A percentile compares a stretch with the other conserved stretches of the same genome.
Conservation (phyloP, 1,284 basidiomycete species). For the Trametes hirsuta region DNA sequence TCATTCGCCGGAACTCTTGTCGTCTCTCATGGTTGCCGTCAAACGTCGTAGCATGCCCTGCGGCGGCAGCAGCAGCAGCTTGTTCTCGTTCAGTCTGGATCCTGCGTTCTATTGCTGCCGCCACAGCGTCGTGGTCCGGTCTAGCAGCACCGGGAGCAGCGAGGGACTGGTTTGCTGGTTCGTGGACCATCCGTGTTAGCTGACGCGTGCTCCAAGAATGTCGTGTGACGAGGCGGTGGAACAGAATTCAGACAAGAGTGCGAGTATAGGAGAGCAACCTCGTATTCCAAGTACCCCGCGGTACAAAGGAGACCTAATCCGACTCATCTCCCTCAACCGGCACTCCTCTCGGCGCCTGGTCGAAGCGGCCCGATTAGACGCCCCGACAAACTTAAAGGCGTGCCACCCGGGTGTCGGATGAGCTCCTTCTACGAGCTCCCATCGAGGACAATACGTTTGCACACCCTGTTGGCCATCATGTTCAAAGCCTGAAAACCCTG, state of each 20-base stretch:
- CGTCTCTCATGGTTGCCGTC: slow-evolving; percentile 64
- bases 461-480: no score
- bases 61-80: slow-evolving; percentile 6
- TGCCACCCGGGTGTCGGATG: no score
- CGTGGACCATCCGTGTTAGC: slow-evolving; percentile 3
- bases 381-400: no score
- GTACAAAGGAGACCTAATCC: neutral
- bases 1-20: slow-evolving; percentile 70
- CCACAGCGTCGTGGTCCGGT: slow-evolving; percentile 26
- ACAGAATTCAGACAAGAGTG: neutral
- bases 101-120: slow-evolving; percentile 27
- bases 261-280: neutral
- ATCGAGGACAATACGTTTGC: no score
- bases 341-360: no score
- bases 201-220: neutral
- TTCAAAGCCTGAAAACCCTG: no score
- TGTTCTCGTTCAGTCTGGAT: slow-evolving; percentile 22
- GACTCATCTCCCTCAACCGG: no score
- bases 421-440: no score
- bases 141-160: slow-evolving; percentile 4
- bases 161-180: neutral
- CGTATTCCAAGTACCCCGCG: slow-evolving; percentile 7
- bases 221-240: neutral
- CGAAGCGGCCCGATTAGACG: no score
- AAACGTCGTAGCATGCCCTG: slow-evolving; percentile 26